Evolutionary conservation across 345 rosid species (phyloP), one percentile per base, ranked within the genome.

Genomic region (Gossypium rotundifolium): DNA sequence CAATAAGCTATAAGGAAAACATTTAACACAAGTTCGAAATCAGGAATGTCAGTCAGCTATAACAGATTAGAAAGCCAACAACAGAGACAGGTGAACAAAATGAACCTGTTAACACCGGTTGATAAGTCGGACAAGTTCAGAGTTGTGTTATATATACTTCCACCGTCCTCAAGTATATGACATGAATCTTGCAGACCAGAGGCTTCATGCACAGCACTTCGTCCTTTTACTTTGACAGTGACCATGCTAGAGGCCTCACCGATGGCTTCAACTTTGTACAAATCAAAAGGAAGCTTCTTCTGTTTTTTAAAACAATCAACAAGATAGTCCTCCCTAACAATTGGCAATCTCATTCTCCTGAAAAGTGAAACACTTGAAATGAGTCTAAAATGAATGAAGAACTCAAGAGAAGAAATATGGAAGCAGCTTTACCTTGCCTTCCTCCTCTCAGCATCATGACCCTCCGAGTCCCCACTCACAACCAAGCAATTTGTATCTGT

Each of bases 181-280:
- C 98, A 85, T 48, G 93, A 81, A 79, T 95, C 97, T 79, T 95
- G 96, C 79, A 95, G 79, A 51, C 92, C 94, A 76, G 99, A 95
- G 22, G 91, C 87, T 85, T 88, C 98, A 83, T 95, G 98, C 79
- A 95, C 98, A 81, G 97, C 90, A 78, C 99, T 90, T 75, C 74
- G 87, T 60, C 99, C 99, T 84, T 95, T 95, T 73, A 93, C 99
- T 88, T 91, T 93, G 74, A 95, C 91, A 75, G 97, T 93, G 53
- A 90, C 90, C 78, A 90, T 75, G 73, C 93, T 80, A 63, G 87
- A 80, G 59, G 78, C 62, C 79, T 83, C 94, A 62, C 92, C 91
- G 73, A 83, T 51, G 25, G 88, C 88, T 86, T 91, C 97, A 79
- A 86, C 87, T 87, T 81, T 93, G 87, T 91, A 87, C 29, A 79